Base-by-base conservation (phyloP, 2,329 filamentous ascomycete species). In the Cadophora sp. region DNA sequence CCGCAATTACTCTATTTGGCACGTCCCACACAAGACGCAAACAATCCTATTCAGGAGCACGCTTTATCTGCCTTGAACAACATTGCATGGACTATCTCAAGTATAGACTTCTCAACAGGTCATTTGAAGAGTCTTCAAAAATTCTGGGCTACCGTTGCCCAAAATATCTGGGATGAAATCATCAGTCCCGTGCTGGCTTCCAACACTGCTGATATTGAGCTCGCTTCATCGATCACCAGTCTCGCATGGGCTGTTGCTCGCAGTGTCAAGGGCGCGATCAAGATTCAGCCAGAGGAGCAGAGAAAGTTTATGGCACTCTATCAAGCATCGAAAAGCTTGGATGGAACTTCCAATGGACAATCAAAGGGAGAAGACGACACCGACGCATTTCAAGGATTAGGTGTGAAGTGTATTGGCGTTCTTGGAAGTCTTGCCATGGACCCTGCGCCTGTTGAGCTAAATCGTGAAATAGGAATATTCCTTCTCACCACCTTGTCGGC, bases 351-450 rank as follows among this genome's bases (percentile, higher is more conserved):
- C 14, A 73, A 70, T 29, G 64, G 61, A 6, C 4, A 62, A 4
- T 67, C 74, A 63, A 71, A 68, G 40, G 56, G 67, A 53, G 68
- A 69, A 31, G 76, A 78, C 24, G 75, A 79, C 48, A 70, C 74
- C 2, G 88, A 90, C 70, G 86, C 87, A 31, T 88, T 90, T 79
- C 87, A 81, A 77, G 82, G 82, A 46, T 83, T 91, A 2, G 85
- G 87, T 31, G 87, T 91, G 71, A 91, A 90, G 79, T 90, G 87
- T 74, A 82, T 91, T 71, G 89, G 89, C 64, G 87, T 90, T 7
- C 82, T 91, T 12, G 89, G 89, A 68, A 86, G 88, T 74, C 82
- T 91, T 9, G 89, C 88, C 1, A 80, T 85, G 9, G 79, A 86
- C 63, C 86, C 86, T 4, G 84, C 85, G 1, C 83, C 87, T 0